Conservation (phyloP, 2,329 filamentous ascomycete genomes). For the Ceratocystiopsis brevicomis region DNA sequence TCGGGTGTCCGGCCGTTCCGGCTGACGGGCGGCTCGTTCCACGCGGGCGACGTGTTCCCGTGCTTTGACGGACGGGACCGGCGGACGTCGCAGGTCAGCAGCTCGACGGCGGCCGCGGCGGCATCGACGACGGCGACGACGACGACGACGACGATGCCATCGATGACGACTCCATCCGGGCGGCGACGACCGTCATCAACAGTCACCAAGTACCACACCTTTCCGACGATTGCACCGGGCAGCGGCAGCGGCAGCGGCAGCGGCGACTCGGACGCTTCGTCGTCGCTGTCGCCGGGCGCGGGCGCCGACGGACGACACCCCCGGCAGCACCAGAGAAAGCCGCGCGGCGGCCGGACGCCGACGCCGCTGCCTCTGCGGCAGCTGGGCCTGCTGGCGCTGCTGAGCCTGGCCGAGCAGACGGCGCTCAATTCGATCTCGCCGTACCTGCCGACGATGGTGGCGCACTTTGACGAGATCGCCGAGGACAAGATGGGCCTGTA, state of each 20-base stretch:
- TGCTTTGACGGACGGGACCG: slow-evolving; percentile 12
- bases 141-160: background rate
- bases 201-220: slow-evolving; percentile 52
- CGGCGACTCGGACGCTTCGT: slow-evolving; percentile 9
- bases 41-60: slow-evolving; percentile 31
- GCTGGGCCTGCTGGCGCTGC: slow-evolving; percentile 66
- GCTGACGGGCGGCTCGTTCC: slow-evolving; percentile 25
- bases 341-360: slow-evolving; percentile 18
- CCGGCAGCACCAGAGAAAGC: background rate
- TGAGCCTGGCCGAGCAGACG: slow-evolving; percentile 86
- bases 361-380: slow-evolving; percentile 70
- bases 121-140: background rate
- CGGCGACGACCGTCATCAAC: slow-evolving; percentile 25
- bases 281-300: too few species aligned
- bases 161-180: background rate
- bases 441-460: slow-evolving; percentile 85
- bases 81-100: background rate
- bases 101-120: background rate
- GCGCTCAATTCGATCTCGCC: slow-evolving; percentile 92
- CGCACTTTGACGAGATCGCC: slow-evolving; percentile 64
- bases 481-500: slow-evolving; percentile 59
- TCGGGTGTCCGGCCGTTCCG: too few species aligned
- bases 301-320: slow-evolving; percentile 7
- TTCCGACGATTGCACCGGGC: slow-evolving; percentile 46
- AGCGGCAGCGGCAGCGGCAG: too few species aligned